Evolutionary conservation across 2,329 filamentous ascomycete genomes (phyloP), one percentile per base, ranked within the genome.

Genomic region (Ceratocystis colombiana): DNA sequence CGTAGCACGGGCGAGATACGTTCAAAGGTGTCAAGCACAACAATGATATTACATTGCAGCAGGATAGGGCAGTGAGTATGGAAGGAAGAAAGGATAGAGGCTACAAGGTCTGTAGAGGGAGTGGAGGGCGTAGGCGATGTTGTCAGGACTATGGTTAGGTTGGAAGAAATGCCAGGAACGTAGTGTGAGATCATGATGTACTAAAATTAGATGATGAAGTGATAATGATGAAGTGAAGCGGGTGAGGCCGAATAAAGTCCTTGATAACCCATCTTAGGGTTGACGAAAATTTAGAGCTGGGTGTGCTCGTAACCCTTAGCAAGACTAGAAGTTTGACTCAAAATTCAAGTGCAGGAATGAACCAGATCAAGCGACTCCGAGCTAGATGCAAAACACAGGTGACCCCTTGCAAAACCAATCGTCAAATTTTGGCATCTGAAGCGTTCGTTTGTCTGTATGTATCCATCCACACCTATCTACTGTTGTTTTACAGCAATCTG

Each of bases 51-150:
- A 66, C 80, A 83, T 0, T 68, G 59, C 1, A 77, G 67, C 15
- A 84, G 70, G 0, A 65, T 68, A 0, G 73, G 71, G 64, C 80
- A 82, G 69, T 81, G 73, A 0, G 61, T 59, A 17, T 73, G 72
- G 68, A 82, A 82, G 0, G 80, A 81, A 2, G 72, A 69, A 1
- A 83, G 63, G 1, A 83, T 77, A 0, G 77, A 71, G 0, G 75
- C 76, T n/a, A 83, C 69, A 0, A 84, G 76, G 17, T 82, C 80
- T 0, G 80, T 80, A 0, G 79, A 79, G 0, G 81, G 81, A 0
- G 79, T 77, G 0, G 81, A 83, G 0, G 81, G 81, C 0, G 81
- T 83, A 0, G 81, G 77, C 1, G 81, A 83, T 0, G 81, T 83
- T 1, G 81, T 83, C 69, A 84, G 76, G 61, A 83, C 76, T 20